phyloP scores from a whole-genome alignment of 495 filamentous ascomycete species.

The Poronia punctata region DNA sequence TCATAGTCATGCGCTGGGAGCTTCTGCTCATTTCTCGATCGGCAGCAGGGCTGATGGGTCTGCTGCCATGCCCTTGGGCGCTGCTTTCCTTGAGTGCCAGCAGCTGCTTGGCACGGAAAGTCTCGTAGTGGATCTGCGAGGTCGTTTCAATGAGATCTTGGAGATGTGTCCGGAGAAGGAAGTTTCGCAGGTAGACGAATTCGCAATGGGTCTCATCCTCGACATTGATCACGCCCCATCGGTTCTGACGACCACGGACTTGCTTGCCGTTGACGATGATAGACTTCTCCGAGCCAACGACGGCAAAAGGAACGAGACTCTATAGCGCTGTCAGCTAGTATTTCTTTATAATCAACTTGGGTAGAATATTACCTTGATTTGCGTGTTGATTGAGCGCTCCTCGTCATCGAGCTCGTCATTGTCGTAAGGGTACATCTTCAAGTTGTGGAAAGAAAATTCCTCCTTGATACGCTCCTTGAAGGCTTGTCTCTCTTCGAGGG shows the following conservation, averaged over 20 bases:
- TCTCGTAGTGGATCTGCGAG: conserved; percentile 99
- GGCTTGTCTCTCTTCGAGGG: conserved; percentile 84
- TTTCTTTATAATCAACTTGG: background rate
- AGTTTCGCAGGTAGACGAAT: conserved; percentile 96
- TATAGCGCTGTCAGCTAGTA: conserved; percentile 34
- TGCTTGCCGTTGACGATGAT: conserved; percentile 97
- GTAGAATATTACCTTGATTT: conserved; percentile 72
- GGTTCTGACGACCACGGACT: conserved; percentile 95
- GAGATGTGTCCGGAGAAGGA: conserved; percentile 91
- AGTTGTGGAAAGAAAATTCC: conserved; percentile 98
- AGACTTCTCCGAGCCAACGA: conserved; percentile 94
- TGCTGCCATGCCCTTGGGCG: conserved; percentile 75
- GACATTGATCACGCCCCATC: conserved; percentile 99
- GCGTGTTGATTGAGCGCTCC: conserved; percentile 84
- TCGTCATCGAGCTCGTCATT: conserved; percentile 98
- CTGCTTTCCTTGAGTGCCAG: conserved; percentile 96
- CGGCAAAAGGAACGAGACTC: conserved; percentile 94
- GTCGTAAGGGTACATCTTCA: conserved; percentile 99
- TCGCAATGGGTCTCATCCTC: conserved; percentile 99
- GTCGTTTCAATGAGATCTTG: conserved; percentile 99
- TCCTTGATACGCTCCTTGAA: conserved; percentile 99
- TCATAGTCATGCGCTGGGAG: conserved; percentile 95
- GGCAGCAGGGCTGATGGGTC: conserved; percentile 89
- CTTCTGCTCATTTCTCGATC: conserved; percentile 94
- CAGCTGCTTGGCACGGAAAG: conserved; percentile 98